phyloP scores from a whole-genome alignment of 495 filamentous ascomycete species.

The Tuber borchii region DNA sequence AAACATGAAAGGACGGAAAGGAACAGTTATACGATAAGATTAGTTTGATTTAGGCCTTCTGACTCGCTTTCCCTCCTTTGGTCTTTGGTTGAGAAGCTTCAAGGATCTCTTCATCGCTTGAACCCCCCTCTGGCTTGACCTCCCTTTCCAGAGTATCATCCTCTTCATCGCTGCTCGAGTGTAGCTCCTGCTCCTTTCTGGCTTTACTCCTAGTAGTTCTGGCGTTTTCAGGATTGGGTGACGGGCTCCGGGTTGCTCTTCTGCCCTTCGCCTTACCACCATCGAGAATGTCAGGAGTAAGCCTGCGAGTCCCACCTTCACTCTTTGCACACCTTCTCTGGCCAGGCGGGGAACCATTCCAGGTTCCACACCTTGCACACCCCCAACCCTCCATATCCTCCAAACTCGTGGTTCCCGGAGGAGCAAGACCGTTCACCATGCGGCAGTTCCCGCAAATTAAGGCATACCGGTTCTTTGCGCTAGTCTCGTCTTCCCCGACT shows the following conservation, averaged over 20 bases:
- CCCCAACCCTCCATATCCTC: constrained; percentile 83
- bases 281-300: constrained; percentile 38
- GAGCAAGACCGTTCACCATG: constrained; percentile 92
- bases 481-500: constrained; percentile 89
- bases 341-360: constrained; percentile 57
- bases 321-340: constrained; percentile 39
- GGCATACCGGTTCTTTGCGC: constrained; percentile 80
- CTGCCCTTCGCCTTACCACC: constrained; percentile 26
- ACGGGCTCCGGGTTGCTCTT: constrained; percentile 41
- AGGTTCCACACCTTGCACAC: constrained; percentile 74
- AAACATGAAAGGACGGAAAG: constrained; percentile 3
- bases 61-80: constrained; percentile 10
- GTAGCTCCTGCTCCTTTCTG: constrained; percentile 41
- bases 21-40: constrained; percentile 17
- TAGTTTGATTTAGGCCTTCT: constrained; percentile 10
- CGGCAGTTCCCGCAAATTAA: constrained; percentile 78
- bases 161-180: constrained; percentile 6
- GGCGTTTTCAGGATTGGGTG: constrained; percentile 41
- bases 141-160: constrained; percentile 19
- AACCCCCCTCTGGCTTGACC: constrained; percentile 16
- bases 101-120: constrained; percentile 32
- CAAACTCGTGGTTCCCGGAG: constrained; percentile 70
- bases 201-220: constrained; percentile 40
- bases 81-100: constrained; percentile 24
- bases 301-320: constrained; percentile 43